Percentiles rank a stretch among this genome's conserved stretches.
Evolutionary conservation across 2,329 filamentous ascomycete genomes (phyloP).

Genomic region (Penicillium italicum): DNA sequence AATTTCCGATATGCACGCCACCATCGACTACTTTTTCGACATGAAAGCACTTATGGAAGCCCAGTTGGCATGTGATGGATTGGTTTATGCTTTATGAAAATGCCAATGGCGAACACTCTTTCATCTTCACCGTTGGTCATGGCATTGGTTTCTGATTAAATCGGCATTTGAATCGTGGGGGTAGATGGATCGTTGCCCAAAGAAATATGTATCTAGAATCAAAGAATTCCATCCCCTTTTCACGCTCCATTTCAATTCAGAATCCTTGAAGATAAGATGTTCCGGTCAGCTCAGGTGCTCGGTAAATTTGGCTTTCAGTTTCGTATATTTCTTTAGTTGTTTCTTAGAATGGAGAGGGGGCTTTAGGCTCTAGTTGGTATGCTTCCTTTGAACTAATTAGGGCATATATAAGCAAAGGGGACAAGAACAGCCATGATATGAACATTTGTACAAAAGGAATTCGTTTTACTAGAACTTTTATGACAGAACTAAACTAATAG

Average conservation of each 20-base stretch:
- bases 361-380: neutral
- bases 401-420: neutral
- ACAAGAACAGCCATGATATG: neutral
- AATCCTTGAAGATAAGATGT: neutral
- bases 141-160: neutral
- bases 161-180: neutral
- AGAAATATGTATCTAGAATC: neutral
- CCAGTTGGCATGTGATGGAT: neutral
- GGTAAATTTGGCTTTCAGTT: neutral
- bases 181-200: neutral
- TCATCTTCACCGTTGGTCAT: constrained; percentile 11
- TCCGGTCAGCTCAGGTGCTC: no score
- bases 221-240: neutral
- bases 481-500: neutral
- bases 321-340: neutral
- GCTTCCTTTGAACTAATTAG: neutral
- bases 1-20: neutral
- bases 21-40: neutral
- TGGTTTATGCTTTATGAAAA: neutral
- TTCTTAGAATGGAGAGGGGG: neutral
- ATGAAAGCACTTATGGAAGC: neutral
- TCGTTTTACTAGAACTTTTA: neutral
- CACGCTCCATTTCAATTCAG: neutral
- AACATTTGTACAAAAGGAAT: neutral
- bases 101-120: constrained; percentile 17